A percentile compares a stretch with the other conserved stretches of the same genome.
phyloP scores from a whole-genome alignment of 2,329 filamentous ascomycete species.

The Colletotrichum lini region DNA sequence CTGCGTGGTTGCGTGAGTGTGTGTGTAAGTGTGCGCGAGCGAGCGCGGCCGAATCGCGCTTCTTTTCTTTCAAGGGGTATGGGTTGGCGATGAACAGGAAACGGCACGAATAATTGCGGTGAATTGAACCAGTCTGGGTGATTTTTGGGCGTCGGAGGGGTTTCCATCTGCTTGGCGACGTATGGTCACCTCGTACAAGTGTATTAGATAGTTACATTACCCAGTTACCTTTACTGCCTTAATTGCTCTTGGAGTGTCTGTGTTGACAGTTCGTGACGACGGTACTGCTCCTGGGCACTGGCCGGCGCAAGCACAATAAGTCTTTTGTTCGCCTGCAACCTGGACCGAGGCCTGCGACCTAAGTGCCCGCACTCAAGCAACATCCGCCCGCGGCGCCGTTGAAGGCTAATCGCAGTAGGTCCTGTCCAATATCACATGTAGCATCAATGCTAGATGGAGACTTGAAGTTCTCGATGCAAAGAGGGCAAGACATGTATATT shows the following conservation, averaged over 20 bases:
- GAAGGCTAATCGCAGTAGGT: background rate
- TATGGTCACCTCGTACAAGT: slow-evolving; percentile 24
- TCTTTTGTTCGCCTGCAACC: background rate
- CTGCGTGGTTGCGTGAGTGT: background rate
- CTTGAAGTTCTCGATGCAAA: background rate
- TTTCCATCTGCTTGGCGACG: slow-evolving; percentile 28
- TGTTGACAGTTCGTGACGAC: background rate
- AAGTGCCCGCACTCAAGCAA: too few species aligned
- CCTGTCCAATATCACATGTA: background rate
- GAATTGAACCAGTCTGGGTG: slow-evolving; percentile 28
- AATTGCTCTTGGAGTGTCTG: background rate
- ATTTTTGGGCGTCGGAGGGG: slow-evolving; percentile 33
- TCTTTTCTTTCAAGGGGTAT: slow-evolving; percentile 25
- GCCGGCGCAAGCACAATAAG: background rate
- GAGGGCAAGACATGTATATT: background rate
- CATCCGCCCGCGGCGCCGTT: background rate
- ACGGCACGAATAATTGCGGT: slow-evolving; percentile 37
- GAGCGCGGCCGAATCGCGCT: background rate
- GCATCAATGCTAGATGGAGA: too few species aligned
- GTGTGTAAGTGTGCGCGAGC: background rate
- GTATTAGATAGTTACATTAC: slow-evolving; percentile 31
- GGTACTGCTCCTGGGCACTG: background rate
- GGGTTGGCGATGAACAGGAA: slow-evolving; percentile 33
- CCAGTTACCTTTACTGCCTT: background rate
- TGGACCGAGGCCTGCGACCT: background rate